These are phyloP conservation scores for Handroanthus guayacan DNA, from an alignment of 257 asterid genomes.

Conservation along the genomic window DNA sequence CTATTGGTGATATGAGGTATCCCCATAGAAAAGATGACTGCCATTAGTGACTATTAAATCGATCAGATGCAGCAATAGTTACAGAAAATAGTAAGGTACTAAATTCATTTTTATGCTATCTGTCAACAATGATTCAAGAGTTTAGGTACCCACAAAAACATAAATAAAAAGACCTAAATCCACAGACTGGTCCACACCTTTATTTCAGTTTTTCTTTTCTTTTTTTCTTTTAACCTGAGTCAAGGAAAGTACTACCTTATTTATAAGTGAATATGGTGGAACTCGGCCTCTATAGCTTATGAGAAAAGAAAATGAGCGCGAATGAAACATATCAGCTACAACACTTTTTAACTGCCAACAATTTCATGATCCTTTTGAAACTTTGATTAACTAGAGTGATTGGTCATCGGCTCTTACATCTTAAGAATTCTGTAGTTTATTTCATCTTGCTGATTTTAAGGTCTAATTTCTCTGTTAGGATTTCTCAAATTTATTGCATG, in stretches of 20 bases:
- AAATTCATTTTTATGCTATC: slow-evolving; percentile 6
- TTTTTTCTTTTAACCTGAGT: background rate
- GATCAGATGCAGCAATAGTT: slow-evolving; percentile 44
- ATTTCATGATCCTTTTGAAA: too few relatives aligned
- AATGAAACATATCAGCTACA: slow-evolving; percentile 7
- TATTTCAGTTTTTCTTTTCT: background rate
- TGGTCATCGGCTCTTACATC: too few relatives aligned
- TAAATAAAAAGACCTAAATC: background rate
- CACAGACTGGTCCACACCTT: background rate
- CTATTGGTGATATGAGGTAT: slow-evolving; percentile 95
- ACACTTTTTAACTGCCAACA: too few relatives aligned
- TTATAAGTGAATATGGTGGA: slow-evolving; percentile 18
- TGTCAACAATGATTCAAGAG: background rate
- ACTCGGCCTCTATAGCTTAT: slow-evolving; percentile 16
- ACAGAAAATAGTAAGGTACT: slow-evolving; percentile 29
- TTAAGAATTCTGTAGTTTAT: too few relatives aligned
- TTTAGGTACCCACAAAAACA: background rate
- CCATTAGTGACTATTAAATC: slow-evolving; percentile 63
- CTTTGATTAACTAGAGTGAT: too few relatives aligned
- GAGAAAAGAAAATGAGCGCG: slow-evolving; percentile 18
- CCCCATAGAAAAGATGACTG: slow-evolving; percentile 99
- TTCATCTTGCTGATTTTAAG: too few relatives aligned
- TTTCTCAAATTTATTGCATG: too few relatives aligned
- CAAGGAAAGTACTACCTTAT: slow-evolving; percentile 1
- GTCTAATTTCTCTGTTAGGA: too few relatives aligned